Evolutionary conservation across 306 rosid genomes (phyloP), one percentile per base, ranked within the genome.

Genomic region (Adenanthera pavonina): DNA sequence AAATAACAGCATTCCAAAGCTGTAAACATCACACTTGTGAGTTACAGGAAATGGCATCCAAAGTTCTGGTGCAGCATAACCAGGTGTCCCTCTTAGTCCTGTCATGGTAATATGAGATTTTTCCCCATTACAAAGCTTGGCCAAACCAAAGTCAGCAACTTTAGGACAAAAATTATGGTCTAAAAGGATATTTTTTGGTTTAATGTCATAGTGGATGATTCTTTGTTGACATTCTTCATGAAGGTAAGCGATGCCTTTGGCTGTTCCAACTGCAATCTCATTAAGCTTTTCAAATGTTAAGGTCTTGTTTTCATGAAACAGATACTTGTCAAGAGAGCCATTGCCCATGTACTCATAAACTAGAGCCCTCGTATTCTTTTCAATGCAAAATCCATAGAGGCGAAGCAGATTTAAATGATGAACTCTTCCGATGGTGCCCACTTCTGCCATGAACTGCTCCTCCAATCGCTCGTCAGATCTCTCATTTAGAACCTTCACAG

Each of bases 41-140:
- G 86, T 82, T 33, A 82, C 44, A 0, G 77, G 86, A 71, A 69
- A 83, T 51, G 86, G 84, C 72, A 65, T 62, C 84, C 86, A 65
- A 36, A 86, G 78, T 53, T 86, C 89, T 2, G 84, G 86, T 2
- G 89, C 86, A 2, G 84, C 78, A 66, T 86, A 86, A 36, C 89
- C 89, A 1, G 80, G 82, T 0, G 86, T 49, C 17, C 54, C 54
- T 49, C 54, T 49, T 14, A 13, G 5, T 2, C 54, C n/a, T 13
- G n/a, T 49, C n/a, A 49, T 3, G 0, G 54, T 49, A 2, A 49
- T 12, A 3, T 13, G 4, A 13, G 54, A 49, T 3, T 49, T 49
- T 49, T 49, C 54, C 54, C 54, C 14, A 5, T 49, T 49, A 49
- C 6, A 49, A 49, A 49, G 54, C n/a, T 49, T 49, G n/a, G 54